phyloP scores from a whole-genome alignment of 306 rosid genomes.

The cucumber (Cucumis sativus) region DNA sequence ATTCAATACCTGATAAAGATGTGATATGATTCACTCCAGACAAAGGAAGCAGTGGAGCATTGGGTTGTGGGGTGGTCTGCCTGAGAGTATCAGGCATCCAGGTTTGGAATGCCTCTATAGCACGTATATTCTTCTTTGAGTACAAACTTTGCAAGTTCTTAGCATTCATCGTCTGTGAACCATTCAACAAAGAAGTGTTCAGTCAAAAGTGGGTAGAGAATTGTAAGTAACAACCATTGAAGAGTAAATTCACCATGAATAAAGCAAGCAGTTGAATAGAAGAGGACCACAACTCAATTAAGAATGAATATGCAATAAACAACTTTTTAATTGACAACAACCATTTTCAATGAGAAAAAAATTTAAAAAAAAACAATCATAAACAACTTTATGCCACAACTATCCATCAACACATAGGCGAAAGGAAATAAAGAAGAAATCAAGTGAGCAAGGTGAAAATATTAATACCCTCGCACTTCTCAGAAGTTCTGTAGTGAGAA shows the following conservation, averaged over 20 bases:
- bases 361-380: neutral
- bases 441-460: neutral
- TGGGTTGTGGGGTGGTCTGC: conserved; percentile 22
- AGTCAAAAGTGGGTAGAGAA: neutral
- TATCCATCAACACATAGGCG: neutral
- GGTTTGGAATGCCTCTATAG: conserved; percentile 17
- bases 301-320: neutral
- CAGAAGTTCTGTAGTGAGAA: neutral
- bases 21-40: conserved; percentile 48
- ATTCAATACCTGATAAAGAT: conserved; percentile 75
- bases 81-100: conserved; percentile 26
- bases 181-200: conserved; percentile 11
- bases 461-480: neutral
- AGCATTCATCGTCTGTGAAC: conserved; percentile 24
- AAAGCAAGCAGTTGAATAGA: neutral
- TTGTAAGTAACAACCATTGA: neutral
- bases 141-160: conserved; percentile 11
- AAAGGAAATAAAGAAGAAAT: conserved; percentile 3
- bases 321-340: no score
- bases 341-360: no score
- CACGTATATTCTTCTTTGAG: conserved; percentile 7
- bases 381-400: neutral
- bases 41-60: conserved; percentile 21
- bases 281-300: neutral
- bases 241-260: neutral